Percentiles rank a stretch among this genome's conserved stretches.
Conservation (phyloP, 2,329 filamentous ascomycete species). For the Tothia fuscella region DNA sequence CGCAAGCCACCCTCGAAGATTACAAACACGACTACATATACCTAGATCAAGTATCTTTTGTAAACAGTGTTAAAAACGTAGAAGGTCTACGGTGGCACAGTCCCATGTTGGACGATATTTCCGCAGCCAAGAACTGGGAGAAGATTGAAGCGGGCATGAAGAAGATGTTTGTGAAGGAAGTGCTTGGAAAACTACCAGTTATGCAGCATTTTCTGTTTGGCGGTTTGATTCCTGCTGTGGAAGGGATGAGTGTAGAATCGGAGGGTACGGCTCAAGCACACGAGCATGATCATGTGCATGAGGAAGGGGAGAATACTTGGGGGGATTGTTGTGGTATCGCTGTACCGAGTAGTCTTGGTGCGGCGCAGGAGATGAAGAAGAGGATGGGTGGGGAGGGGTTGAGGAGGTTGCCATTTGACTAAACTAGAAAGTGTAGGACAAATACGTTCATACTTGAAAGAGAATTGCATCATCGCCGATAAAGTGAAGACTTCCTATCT, state of each 20-base stretch:
- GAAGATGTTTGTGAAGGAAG: slow-evolving; percentile 91
- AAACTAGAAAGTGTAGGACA: too few relatives aligned
- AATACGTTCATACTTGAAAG: too few relatives aligned
- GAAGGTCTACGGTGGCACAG: slow-evolving; percentile 92
- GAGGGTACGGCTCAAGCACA: slow-evolving; percentile 37
- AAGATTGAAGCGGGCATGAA: slow-evolving; percentile 95
- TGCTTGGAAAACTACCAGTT: slow-evolving; percentile 83
- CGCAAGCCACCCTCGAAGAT: slow-evolving; percentile 76
- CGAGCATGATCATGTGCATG: slow-evolving; percentile 26
- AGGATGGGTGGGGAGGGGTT: slow-evolving; percentile 45
- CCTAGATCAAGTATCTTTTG: slow-evolving; percentile 82
- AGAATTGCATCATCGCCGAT: too few relatives aligned
- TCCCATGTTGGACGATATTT: slow-evolving; percentile 97
- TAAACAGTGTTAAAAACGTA: slow-evolving; percentile 93
- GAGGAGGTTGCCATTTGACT: slow-evolving; percentile 75
- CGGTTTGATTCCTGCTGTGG: slow-evolving; percentile 63
- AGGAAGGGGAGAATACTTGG: slow-evolving; percentile 52
- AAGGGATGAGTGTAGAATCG: slow-evolving; percentile 64
- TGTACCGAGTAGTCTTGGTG: slow-evolving; percentile 86
- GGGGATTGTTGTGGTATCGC: slow-evolving; percentile 98
- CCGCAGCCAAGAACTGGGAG: slow-evolving; percentile 72
- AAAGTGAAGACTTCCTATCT: too few relatives aligned
- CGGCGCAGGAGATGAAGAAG: slow-evolving; percentile 80
- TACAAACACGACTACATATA: slow-evolving; percentile 77
- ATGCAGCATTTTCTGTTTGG: slow-evolving; percentile 99